Conservation (phyloP, 257 asterid species). For the Solanum peruvianum region DNA sequence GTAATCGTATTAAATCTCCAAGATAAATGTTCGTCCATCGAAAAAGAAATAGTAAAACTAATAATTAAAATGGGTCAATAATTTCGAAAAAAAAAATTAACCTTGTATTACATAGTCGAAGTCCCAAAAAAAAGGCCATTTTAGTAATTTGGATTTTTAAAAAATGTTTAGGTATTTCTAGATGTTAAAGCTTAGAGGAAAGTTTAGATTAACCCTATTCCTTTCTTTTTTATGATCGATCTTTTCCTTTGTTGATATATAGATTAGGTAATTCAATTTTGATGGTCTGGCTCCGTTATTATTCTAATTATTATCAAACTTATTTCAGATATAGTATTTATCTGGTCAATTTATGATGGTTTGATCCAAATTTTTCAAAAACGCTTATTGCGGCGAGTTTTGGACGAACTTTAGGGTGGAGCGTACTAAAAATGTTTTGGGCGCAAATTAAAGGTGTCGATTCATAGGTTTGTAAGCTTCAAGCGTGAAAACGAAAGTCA, state of each 20-base stretch:
- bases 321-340: too few species aligned
- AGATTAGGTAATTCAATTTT: neutral
- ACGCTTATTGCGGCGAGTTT: too few species aligned
- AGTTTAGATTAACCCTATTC: neutral
- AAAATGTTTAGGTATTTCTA: neutral
- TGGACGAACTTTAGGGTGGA: too few species aligned
- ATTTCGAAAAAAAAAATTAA: neutral
- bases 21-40: neutral
- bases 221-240: neutral
- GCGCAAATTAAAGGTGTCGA: too few species aligned
- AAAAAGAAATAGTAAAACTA: neutral
- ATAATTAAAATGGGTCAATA: neutral
- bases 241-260: neutral
- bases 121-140: neutral
- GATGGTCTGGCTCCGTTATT: too few species aligned
- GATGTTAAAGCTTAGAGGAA: neutral
- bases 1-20: neutral
- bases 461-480: too few species aligned
- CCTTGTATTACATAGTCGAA: neutral
- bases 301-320: too few species aligned
- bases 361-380: neutral
- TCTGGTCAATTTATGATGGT: neutral
- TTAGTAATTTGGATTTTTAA: neutral
- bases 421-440: too few species aligned
- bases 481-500: too few species aligned